Conservation (phyloP, 1,284 basidiomycete species). For the Chondrostereum purpureum region DNA sequence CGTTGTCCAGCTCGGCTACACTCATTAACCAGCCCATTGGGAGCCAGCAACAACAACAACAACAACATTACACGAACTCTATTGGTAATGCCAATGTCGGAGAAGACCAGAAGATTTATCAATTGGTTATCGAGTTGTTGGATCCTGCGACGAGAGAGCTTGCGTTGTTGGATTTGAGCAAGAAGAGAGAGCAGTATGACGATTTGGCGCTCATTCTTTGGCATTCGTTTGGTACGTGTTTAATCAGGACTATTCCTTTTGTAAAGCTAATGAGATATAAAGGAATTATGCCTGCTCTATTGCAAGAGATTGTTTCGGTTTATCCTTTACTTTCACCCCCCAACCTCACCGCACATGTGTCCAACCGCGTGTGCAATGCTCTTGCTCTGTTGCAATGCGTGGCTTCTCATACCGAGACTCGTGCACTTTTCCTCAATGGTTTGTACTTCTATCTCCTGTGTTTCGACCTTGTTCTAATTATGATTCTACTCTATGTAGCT, state of each 20-base stretch:
- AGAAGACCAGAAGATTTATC: slow-evolving; percentile 80
- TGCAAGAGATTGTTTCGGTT: slow-evolving; percentile 98
- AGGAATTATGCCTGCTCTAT: slow-evolving; percentile 98
- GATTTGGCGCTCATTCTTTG: slow-evolving; percentile 96
- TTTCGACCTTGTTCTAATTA: background rate
- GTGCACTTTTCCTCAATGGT: slow-evolving; percentile 90
- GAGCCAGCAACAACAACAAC: background rate
- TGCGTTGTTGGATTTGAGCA: slow-evolving; percentile 92
- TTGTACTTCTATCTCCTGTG: slow-evolving; percentile 15
- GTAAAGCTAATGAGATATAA: slow-evolving; percentile 7
- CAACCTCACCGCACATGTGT: slow-evolving; percentile 94
- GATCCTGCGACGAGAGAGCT: slow-evolving; percentile 77
- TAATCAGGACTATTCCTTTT: background rate
- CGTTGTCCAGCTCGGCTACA: background rate
- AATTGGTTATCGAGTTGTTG: slow-evolving; percentile 77
- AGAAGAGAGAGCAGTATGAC: slow-evolving; percentile 99
- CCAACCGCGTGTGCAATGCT: slow-evolving; percentile 99
- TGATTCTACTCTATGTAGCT: slow-evolving; percentile 45
- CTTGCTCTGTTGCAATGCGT: slow-evolving; percentile 97
- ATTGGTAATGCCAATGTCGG: slow-evolving; percentile 26
- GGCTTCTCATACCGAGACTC: slow-evolving; percentile 90
- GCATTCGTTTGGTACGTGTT: slow-evolving; percentile 92
- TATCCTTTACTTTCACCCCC: slow-evolving; percentile 96
- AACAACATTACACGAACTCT: background rate
- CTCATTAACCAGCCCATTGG: slow-evolving; percentile 1